Conservation (phyloP, 495 filamentous ascomycete genomes). For the Neohortaea acidophila region DNA sequence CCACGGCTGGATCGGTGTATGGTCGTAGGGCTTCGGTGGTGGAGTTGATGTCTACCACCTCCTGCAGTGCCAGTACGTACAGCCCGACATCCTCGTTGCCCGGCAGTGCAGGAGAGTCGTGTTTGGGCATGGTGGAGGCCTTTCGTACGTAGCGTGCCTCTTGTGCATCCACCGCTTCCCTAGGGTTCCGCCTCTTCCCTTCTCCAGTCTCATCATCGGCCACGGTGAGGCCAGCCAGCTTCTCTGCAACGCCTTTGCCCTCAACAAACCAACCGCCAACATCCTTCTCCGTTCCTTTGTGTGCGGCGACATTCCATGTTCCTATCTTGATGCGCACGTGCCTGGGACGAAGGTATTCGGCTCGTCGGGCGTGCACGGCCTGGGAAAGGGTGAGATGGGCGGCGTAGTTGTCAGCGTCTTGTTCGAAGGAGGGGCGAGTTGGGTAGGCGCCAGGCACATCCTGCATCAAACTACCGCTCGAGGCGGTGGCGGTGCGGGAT, state of each 20-base stretch:
- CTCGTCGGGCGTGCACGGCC: conserved; percentile 51
- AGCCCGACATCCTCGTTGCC: conserved; percentile 57
- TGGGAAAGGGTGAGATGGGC: conserved; percentile 33
- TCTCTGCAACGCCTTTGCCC: conserved; percentile 51
- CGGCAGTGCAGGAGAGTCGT: conserved; percentile 25
- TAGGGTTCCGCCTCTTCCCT: conserved; percentile 19
- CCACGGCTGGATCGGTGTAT: conserved; percentile 53
- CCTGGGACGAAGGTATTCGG: conserved; percentile 58
- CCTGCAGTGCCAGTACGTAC: conserved; percentile 82
- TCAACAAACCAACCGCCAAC: conserved; percentile 72
- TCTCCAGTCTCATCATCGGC: conserved; percentile 9
- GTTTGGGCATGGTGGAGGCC: conserved; percentile 26
- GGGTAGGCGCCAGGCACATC: conserved; percentile 28
- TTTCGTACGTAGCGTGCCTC: conserved; percentile 28
- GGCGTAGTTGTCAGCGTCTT: not conserved
- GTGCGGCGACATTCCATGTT: conserved; percentile 85
- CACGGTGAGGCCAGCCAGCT: conserved; percentile 38
- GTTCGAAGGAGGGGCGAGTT: not conserved
- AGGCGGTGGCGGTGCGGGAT: conserved; percentile 2
- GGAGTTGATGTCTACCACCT: conserved; percentile 74
- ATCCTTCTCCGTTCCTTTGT: conserved; percentile 70
- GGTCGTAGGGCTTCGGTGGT: conserved; percentile 47
- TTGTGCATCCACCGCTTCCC: conserved; percentile 30
- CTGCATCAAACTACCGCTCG: conserved; percentile 16
- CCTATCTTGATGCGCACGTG: conserved; percentile 72